Evolutionary conservation across 2,329 filamentous ascomycete species (phyloP), one percentile per base, ranked within the genome.

Genomic region (Talaromyces sp.): DNA sequence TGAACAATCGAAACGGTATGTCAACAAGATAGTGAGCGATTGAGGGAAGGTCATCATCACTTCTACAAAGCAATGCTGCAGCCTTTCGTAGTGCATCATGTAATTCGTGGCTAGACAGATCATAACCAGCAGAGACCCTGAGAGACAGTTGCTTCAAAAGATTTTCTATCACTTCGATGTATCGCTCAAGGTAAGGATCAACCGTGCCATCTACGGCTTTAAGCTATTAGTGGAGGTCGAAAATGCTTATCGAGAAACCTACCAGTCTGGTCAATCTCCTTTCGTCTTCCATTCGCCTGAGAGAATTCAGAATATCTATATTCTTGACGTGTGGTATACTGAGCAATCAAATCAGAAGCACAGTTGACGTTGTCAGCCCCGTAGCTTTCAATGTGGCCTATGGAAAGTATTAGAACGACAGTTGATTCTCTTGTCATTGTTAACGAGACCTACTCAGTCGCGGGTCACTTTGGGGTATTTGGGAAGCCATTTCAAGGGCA

Each of bases 241-340:
- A 33, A 37, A 17, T 49, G 10, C 15, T 49, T 31, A 52, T 35
- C 25, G 50, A 17, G 13, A 54, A 17, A 52, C 61, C n/a, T 61
- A 66, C 64, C 57, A n/a, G 58, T 50, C 15, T 57, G 31, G 10
- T 39, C 58, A n/a, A n/a, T 57, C 39, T 60, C 61, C 39, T 39
- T 63, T 27, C 56, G 54, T 47, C 67, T 39, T 22, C 56, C 61
- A 35, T 69, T 65, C 22, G 66, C 61, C 43, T 90, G 80, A 25
- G 70, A 67, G 2, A 87, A 86, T 74, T 97, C 92, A 11, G 92
- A 88, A 73, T 94, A 94, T 64, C 93, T 89, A 77, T 99, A 99
- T 73, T 97, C 93, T 75, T 99, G 96, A 43, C 95, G 90, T 31
- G 93, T 96, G 3, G 94, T 98, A 75, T 99, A 99, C 74, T 99